Base-by-base conservation (phyloP, 176 grass and related monocot species). In the Miscanthus lutarioriparius region DNA sequence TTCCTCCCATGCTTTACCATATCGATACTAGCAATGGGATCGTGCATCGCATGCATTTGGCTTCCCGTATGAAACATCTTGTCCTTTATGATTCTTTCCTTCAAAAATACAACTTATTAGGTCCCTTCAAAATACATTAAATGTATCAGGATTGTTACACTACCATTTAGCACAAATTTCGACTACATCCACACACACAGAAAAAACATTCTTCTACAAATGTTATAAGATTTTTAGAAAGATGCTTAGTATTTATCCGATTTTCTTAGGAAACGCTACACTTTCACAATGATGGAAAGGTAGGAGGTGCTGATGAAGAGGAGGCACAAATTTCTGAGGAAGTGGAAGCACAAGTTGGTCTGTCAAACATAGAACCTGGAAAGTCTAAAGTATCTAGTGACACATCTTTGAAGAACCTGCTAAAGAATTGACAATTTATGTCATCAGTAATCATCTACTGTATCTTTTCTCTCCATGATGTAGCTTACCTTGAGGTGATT, bases 231-330 rank as follows among this genome's bases (percentile, higher is more conserved):
- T 49, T 66, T 41, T 0, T 11, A 66, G 27, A 22, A 58, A 76
- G 1, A 7, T 81, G 8, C 36, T 77, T 26, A 74, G 15, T 10
- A 72, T 80, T 32, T 65, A 44, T 65, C 11, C 2, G 5, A 16
- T 75, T 79, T 75, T 84, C 3, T 79, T 32, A 94, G 92, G 92
- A 94, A 84, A 94, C 92, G 8, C 45, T 94, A 59, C 92, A 94
- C 67, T 91, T 82, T 54, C 81, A 94, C 73, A 12, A 88, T 75
- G 82, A 91, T 66, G 67, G 76, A 33, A 88, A 88, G 75, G 56
- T 88, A 71, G 88, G 80, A 73, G n/a, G 81, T 54, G 64, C 70
- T 84, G 77, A 89, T 17, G 40, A 65, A 56, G 27, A 84, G 69
- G 83, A 78, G 70, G 83, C 47, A 77, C 87, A 90, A 81, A 40